Base-by-base conservation (phyloP, 2,329 filamentous ascomycete genomes). In the Sclerotinia spermophila region DNA sequence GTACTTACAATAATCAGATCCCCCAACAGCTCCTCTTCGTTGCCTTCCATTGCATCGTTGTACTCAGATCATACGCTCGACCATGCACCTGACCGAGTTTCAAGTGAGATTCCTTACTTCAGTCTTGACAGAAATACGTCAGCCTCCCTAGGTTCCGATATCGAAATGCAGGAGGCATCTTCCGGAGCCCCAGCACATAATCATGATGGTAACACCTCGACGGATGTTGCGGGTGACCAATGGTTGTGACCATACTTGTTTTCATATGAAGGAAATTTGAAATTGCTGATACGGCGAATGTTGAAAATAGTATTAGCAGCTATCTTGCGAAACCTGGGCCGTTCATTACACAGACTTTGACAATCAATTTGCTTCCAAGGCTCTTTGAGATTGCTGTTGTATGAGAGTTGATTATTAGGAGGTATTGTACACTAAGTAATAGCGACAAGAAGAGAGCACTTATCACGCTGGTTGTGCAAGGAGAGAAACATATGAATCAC, bases 401-500 rank as follows among this genome's bases (percentile, higher is more conserved):
- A 30, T 66, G 45, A 53, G 24, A 11, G 48, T 66, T 66, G n/a
- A 30, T 38, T 27, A 40, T 30, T 66, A 19, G 17, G 33, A 40
- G 62, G 8, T 40, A 65, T 42, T n/a, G 33, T 42, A 66, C 15
- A 53, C 27, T 40, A 5, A 53, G 45, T 53, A 51, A 30, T 27
- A 27, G 45, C 24, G 33, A 40, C 5, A 40, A 53, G 45, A 21
- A 1, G 55, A 66, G 24, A 53, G 35, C 17, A 38, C 17, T 30
- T 30, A 66, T 10, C 35, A 53, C 17, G 62, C 62, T 19, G 17
- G 30, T 42, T 42, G 33, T 53, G 38, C 62, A 65, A 65, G 24
- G 62, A 53, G 27, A 33, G 35, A 66, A 66, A 53, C n/a, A 53
- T 51, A 51, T 65, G 24, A 65, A 42, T 66, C 62, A 42, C n/a